These are phyloP conservation scores for Tephrocybe sp. DNA, from an alignment of 768 basidiomycete genomes.

Conservation along the genomic window DNA sequence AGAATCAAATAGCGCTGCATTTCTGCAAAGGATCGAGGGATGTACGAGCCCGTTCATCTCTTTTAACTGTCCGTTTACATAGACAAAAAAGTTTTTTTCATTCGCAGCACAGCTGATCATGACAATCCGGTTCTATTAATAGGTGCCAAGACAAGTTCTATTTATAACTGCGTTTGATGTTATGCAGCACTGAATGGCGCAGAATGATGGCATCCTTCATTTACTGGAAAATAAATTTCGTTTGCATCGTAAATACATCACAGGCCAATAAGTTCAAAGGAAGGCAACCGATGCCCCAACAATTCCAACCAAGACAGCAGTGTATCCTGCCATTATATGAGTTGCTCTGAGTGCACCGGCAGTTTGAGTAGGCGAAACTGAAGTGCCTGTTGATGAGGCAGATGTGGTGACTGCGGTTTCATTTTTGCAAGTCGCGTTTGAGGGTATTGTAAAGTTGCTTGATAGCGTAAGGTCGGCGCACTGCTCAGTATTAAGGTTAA, in stretches of 20 bases:
- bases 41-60: not conserved
- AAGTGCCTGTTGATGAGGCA: conserved; percentile 2
- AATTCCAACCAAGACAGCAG: conserved; percentile 2
- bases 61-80: not conserved
- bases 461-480: conserved; percentile 76
- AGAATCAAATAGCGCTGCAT: conserved; percentile 24
- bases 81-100: conserved; percentile 27
- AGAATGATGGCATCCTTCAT: too few relatives aligned
- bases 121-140: too few relatives aligned
- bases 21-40: not conserved
- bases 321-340: conserved; percentile 6
- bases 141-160: too few relatives aligned
- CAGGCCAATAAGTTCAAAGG: not conserved
- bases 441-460: conserved; percentile 44
- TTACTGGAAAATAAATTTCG: too few relatives aligned
- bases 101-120: too few relatives aligned
- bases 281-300: not conserved
- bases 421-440: conserved; percentile 39
- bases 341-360: not conserved
- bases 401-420: conserved; percentile 20
- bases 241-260: too few relatives aligned
- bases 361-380: conserved; percentile 15
- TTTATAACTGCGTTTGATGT: too few relatives aligned
- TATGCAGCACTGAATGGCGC: too few relatives aligned
- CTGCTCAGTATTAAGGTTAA: too few relatives aligned